These are phyloP conservation scores for Eutrema heterophyllum DNA, from an alignment of 345 rosid species.

Conservation along the genomic window DNA sequence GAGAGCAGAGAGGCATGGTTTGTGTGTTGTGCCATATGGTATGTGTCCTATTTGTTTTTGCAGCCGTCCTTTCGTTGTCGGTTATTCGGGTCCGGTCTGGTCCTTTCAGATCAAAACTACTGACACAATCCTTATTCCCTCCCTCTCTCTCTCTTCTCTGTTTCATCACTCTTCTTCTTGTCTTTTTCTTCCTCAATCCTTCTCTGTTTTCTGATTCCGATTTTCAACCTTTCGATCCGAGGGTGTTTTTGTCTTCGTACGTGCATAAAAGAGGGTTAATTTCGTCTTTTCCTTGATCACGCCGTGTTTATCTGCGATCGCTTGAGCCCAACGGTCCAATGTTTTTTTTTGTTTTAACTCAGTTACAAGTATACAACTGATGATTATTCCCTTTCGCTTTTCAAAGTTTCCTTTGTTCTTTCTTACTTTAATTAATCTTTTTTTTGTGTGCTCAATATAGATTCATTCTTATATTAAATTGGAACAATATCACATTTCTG, in stretches of 20 bases:
- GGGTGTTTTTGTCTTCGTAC: neutral
- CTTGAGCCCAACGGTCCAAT: constrained; percentile 12
- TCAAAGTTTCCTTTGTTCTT: neutral
- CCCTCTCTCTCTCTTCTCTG: neutral
- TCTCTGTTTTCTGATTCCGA: constrained; percentile 19
- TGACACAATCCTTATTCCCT: constrained; percentile 18
- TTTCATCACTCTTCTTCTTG: neutral
- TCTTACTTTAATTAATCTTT: neutral
- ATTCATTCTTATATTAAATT: neutral
- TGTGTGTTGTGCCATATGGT: constrained; percentile 18
- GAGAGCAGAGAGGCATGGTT: constrained; percentile 13
- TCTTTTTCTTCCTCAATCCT: constrained; percentile 16
- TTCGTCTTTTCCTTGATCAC: neutral
- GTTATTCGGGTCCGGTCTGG: constrained; percentile 23
- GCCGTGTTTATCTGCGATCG: neutral
- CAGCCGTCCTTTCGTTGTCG: constrained; percentile 36
- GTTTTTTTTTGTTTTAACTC: neutral
- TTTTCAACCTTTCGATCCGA: neutral
- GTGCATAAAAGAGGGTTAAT: neutral
- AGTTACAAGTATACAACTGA: constrained; percentile 6
- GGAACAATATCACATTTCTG: neutral
- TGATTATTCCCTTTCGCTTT: constrained; percentile 14
- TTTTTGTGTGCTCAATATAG: neutral
- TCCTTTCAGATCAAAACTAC: constrained; percentile 30
- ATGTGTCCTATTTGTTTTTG: constrained; percentile 22